Conservation (phyloP, 2,329 filamentous ascomycete genomes). For the Xylariaceae sp. region DNA sequence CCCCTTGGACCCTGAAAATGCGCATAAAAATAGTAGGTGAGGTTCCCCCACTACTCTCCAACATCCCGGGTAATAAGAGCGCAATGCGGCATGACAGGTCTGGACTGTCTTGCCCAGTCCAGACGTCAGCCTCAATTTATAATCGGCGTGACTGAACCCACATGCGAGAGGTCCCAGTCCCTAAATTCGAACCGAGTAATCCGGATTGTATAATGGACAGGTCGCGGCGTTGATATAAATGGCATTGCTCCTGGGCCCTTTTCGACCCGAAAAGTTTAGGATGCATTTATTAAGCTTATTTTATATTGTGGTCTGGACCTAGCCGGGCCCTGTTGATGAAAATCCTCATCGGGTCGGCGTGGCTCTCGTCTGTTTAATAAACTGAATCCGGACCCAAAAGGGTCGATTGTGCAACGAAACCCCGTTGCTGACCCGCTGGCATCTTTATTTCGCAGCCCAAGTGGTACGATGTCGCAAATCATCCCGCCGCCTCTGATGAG, state of each 20-base stretch:
- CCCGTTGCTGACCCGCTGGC: constrained; percentile 10
- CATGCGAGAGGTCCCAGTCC: constrained; percentile 4
- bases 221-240: background rate
- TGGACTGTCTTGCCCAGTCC: constrained; percentile 33
- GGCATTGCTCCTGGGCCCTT: constrained; percentile 11
- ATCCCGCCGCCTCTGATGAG: background rate
- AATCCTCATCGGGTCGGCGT: constrained; percentile 11
- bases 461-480: constrained; percentile 1
- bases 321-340: constrained; percentile 19
- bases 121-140: constrained; percentile 31
- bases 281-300: constrained; percentile 13
- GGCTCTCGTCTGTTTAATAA: constrained; percentile 3
- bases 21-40: constrained; percentile 24
- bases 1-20: constrained; percentile 18
- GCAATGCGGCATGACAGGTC: constrained; percentile 16
- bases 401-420: constrained; percentile 10
- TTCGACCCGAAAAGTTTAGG: constrained; percentile 11
- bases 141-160: constrained; percentile 13
- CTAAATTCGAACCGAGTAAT: background rate
- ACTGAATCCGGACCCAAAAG: constrained; percentile 20
- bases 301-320: constrained; percentile 24
- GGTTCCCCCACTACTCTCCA: no score
- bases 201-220: constrained; percentile 3
- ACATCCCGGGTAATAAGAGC: constrained; percentile 28
- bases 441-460: constrained; percentile 4